Evolutionary conservation across 2,329 filamentous ascomycete species (phyloP).

Genomic region (Dactylellina leptospora): DNA sequence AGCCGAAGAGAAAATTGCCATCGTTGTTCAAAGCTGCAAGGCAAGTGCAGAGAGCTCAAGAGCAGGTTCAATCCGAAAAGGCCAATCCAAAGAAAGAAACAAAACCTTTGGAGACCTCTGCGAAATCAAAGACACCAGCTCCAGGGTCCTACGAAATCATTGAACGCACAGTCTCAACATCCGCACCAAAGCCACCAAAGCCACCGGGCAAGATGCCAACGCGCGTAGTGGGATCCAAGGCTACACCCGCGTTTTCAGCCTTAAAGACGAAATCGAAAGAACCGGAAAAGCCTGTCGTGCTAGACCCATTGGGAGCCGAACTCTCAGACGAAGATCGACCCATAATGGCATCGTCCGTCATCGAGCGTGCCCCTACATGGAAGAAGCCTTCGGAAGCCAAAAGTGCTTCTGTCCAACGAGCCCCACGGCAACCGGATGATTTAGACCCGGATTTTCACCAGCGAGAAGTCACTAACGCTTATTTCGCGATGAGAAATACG

Average conservation of each 20-base stretch:
- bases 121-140: neutral
- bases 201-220: conserved; percentile 24
- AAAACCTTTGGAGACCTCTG: neutral
- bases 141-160: conserved; percentile 45
- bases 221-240: neutral
- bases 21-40: conserved; percentile 46
- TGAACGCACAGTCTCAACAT: conserved; percentile 17
- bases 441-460: conserved; percentile 77
- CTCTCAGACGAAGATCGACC: conserved; percentile 49
- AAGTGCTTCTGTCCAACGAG: conserved; percentile 64
- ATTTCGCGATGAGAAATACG: conserved; percentile 81
- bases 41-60: conserved; percentile 41
- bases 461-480: conserved; percentile 81
- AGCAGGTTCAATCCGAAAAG: conserved; percentile 32
- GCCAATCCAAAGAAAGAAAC: neutral
- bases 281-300: neutral
- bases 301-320: conserved; percentile 37
- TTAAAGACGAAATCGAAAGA: conserved; percentile 6
- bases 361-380: conserved; percentile 48
- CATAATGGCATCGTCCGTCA: conserved; percentile 47
- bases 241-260: conserved; percentile 30
- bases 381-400: neutral
- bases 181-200: conserved; percentile 17
- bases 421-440: conserved; percentile 68
- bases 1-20: conserved; percentile 45